A percentile compares a stretch with the other conserved stretches of the same genome.
Evolutionary conservation across 2,329 filamentous ascomycete genomes (phyloP).

Genomic region (Hymenoscyphus linearis): DNA sequence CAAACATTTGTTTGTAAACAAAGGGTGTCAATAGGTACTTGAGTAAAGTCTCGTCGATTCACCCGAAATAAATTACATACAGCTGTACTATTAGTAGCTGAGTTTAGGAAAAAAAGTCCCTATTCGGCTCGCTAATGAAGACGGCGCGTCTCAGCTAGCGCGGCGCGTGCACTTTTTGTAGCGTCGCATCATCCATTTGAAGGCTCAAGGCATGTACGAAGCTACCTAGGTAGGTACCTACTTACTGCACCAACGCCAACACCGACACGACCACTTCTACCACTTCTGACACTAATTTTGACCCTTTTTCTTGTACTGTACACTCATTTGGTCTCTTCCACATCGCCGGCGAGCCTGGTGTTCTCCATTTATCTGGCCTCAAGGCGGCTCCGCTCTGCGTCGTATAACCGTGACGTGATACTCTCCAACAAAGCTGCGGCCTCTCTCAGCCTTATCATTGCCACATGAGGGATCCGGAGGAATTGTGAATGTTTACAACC

Average conservation of each 20-base stretch:
- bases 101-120: neutral
- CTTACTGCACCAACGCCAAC: neutral
- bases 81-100: neutral
- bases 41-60: neutral
- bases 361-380: neutral
- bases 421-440: neutral
- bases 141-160: too few species aligned
- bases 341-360: neutral
- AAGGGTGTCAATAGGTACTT: neutral
- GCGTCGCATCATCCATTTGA: too few species aligned
- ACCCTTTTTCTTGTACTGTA: neutral
- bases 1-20: neutral
- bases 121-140: too few species aligned
- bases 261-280: neutral
- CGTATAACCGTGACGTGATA: neutral
- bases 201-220: neutral
- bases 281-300: neutral
- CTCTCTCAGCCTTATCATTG: constrained; percentile 2
- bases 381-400: neutral
- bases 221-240: too few species aligned
- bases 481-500: neutral
- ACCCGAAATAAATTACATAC: neutral
- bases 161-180: too few species aligned
- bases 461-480: neutral
- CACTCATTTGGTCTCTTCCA: neutral